Evolutionary conservation across 2,329 filamentous ascomycete genomes (phyloP).

Genomic region (Raffaelea arxii): DNA sequence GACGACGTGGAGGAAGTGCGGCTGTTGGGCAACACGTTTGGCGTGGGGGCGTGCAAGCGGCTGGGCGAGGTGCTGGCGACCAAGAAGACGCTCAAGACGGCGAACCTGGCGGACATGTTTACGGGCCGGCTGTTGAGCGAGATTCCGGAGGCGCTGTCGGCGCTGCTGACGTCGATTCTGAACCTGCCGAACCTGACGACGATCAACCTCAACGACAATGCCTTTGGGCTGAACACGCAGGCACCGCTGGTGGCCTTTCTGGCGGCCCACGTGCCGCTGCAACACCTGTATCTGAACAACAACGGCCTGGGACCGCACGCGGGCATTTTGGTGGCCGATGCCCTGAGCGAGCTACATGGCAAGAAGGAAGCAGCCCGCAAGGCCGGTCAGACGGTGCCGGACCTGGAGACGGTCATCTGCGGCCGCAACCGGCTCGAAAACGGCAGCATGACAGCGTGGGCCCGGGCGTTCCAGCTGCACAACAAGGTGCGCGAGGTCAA

Average conservation of each 20-base stretch:
- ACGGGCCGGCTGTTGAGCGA: slow-evolving; percentile 87
- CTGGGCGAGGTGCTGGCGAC: slow-evolving; percentile 75
- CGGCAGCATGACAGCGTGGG: slow-evolving; percentile 91
- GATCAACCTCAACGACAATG: slow-evolving; percentile 94
- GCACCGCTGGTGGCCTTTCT: slow-evolving; percentile 90
- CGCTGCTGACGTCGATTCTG: slow-evolving; percentile 76
- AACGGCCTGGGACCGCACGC: slow-evolving; percentile 92
- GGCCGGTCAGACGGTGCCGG: slow-evolving; percentile 55
- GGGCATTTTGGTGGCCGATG: slow-evolving; percentile 79
- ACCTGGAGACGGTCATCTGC: slow-evolving; percentile 94
- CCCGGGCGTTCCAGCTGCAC: slow-evolving; percentile 75
- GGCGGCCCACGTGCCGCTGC: slow-evolving; percentile 75
- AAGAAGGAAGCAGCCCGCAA: slow-evolving; percentile 75
- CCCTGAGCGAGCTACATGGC: slow-evolving; percentile 69
- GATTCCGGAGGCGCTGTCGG: slow-evolving; percentile 81
- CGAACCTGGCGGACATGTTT: slow-evolving; percentile 95
- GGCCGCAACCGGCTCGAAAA: slow-evolving; percentile 93
- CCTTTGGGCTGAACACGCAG: slow-evolving; percentile 91
- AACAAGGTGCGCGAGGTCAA: slow-evolving; percentile 74
- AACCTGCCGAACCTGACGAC: slow-evolving; percentile 80
- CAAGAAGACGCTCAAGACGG: slow-evolving; percentile 74
- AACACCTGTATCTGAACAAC: slow-evolving; percentile 95
- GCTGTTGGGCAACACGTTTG: slow-evolving; percentile 85
- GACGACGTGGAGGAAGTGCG: slow-evolving; percentile 74
- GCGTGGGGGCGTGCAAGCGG: slow-evolving; percentile 76